A percentile compares a stretch with the other conserved stretches of the same genome.
Evolutionary conservation across 1,284 basidiomycete species (phyloP).

Genomic region (Exsudoporus floridanus): DNA sequence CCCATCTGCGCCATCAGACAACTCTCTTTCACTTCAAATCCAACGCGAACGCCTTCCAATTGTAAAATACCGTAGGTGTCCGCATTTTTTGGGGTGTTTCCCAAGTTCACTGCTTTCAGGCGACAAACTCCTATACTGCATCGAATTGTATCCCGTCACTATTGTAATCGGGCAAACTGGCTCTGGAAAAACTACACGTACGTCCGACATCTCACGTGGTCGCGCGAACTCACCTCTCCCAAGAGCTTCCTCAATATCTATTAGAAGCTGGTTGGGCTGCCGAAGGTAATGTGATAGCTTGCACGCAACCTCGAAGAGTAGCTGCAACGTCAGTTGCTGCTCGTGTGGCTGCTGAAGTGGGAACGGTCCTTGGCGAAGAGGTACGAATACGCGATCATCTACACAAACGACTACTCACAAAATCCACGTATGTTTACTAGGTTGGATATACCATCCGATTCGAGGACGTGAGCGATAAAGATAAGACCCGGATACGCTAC

Average conservation of each 20-base stretch:
- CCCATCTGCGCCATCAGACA: conserved; percentile 59
- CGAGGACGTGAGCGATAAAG: conserved; percentile 85
- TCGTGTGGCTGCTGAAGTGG: conserved; percentile 89
- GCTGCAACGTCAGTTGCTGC: conserved; percentile 93
- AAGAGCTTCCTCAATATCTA: conserved; percentile 94
- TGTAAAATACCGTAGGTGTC: conserved; percentile 73
- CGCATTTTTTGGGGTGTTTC: neutral
- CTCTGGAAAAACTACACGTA: conserved; percentile 96
- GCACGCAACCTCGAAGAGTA: conserved; percentile 94
- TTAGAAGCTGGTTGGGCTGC: conserved; percentile 87
- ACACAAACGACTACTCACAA: neutral
- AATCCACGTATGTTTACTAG: conserved; percentile 38
- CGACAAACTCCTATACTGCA: conserved; percentile 75
- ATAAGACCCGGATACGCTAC: conserved; percentile 89
- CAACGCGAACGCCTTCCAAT: conserved; percentile 86
- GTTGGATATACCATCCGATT: conserved; percentile 98
- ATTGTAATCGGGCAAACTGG: conserved; percentile 96
- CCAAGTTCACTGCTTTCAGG: conserved; percentile 42
- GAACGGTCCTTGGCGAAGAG: conserved; percentile 86
- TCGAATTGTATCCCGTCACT: conserved; percentile 81
- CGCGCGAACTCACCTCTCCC: conserved; percentile 4
- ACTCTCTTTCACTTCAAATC: conserved; percentile 61
- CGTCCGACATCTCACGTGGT: conserved; percentile 33
- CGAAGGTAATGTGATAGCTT: conserved; percentile 76
- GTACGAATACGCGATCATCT: conserved; percentile 42